Evolutionary conservation across 768 basidiomycete genomes (phyloP), one percentile per base, ranked within the genome.

Genomic region (Boletus barrowsii): DNA sequence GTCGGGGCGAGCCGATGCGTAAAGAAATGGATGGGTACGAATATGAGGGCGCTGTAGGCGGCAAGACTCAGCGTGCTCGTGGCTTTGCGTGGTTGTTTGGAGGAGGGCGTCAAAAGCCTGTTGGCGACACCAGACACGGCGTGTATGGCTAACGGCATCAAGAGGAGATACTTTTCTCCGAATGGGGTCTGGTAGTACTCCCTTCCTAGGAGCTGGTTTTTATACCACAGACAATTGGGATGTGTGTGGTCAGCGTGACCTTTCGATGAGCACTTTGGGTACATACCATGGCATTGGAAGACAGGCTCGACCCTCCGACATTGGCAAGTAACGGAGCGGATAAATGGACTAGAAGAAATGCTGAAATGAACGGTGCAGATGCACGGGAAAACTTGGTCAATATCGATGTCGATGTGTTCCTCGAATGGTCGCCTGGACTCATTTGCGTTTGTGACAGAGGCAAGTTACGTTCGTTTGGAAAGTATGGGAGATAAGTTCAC

Each of bases 111-210:
- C 29, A 86, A 55, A 6, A 88, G 53, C 3, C 90, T 83, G 57
- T 86, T 86, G 9, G 79, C 60, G n/a, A 81, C 54, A 4, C 81
- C 83, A 1, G 87, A 77, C 6, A 81, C 53, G 20, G 83, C 68
- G 63, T 94, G 92, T 10, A 85, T 63, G 30, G 73, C 72, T n/a
- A 95, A 70, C 0, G 92, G 91, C 1, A 73, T 72, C 32, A 88
- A 73, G 10, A 93, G 74, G 13, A 93, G 80, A 41, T 82, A 80
- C 39, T 76, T 81, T 68, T 94, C 90, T 20, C 81, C 81, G 48
- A 85, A 77, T 0, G 72, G 52, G 0, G 86, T 88, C 65, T 93
- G 90, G 68, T 95, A 94, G 70, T 91, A 92, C 71, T 92, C 91
- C 49, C 91, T 74, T 10, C 90, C 89, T 13, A 95, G 75, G 42